phyloP scores from a whole-genome alignment of 164 flowering plant species.

The Malania oleifera region DNA sequence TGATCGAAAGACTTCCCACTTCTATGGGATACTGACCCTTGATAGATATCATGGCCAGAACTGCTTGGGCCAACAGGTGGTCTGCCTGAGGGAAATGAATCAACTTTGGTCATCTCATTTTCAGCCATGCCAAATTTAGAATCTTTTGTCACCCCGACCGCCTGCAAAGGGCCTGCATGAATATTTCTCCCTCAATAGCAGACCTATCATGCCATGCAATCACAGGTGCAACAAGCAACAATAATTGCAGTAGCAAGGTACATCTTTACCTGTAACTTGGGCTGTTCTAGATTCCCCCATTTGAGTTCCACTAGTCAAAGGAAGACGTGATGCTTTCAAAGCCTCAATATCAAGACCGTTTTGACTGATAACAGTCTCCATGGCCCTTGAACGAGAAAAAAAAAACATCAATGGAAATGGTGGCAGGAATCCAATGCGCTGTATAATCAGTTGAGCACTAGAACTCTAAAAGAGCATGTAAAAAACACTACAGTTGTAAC shows the following conservation, averaged over 20 bases:
- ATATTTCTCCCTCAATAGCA: conserved; percentile 21
- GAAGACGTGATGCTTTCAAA: conserved; percentile 69
- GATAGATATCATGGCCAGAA: conserved; percentile 50
- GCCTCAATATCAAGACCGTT: conserved; percentile 90
- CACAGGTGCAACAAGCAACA: conserved; percentile 1
- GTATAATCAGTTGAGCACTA: neutral
- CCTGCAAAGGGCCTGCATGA: conserved; percentile 51
- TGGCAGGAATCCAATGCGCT: conserved; percentile 1
- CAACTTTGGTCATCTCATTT: conserved; percentile 47
- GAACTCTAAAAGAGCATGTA: too few relatives aligned
- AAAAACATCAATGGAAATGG: too few relatives aligned
- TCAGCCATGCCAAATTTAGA: conserved; percentile 38
- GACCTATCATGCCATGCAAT: conserved; percentile 22
- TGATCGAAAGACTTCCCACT: conserved; percentile 61
- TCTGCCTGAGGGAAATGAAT: conserved; percentile 37
- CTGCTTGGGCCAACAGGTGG: conserved; percentile 55
- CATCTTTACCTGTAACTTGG: conserved; percentile 40
- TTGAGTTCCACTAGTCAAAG: conserved; percentile 57
- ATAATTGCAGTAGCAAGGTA: conserved; percentile 11
- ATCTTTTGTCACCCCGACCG: conserved; percentile 37
- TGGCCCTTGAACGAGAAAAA: conserved; percentile 61
- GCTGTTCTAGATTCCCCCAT: conserved; percentile 43
- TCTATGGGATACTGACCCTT: conserved; percentile 52
- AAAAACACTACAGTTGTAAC: too few relatives aligned
- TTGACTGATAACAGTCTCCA: conserved; percentile 93